Evolutionary conservation across 306 rosid genomes (phyloP).

Genomic region (Cucurbita argyrosperma): DNA sequence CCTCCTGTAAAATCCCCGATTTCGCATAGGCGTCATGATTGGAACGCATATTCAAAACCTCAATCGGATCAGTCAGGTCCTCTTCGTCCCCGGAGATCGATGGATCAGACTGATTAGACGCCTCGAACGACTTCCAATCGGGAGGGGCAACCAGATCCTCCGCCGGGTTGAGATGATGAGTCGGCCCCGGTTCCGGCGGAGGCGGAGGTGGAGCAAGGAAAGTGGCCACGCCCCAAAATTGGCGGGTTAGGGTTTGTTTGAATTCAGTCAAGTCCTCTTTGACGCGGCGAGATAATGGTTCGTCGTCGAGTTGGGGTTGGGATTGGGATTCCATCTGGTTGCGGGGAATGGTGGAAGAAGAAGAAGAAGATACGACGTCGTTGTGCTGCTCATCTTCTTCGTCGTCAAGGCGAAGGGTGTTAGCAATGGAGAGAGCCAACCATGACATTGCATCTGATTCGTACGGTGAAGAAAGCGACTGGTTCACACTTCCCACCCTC

Average conservation of each 20-base stretch:
- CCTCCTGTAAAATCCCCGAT: conserved; percentile 9
- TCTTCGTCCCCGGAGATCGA: conserved; percentile 6
- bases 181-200: conserved; percentile 17
- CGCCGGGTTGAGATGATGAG: background rate
- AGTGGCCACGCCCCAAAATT: conserved; percentile 80
- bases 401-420: conserved; percentile 55
- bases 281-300: conserved; percentile 48
- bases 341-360: conserved; percentile 10
- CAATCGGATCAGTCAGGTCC: conserved; percentile 8
- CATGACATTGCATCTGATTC: conserved; percentile 46
- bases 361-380: conserved; percentile 21
- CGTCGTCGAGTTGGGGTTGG: conserved; percentile 6
- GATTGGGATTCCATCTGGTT: conserved; percentile 6
- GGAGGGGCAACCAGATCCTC: conserved; percentile 3
- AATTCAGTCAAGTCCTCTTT: conserved; percentile 70
- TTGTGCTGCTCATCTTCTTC: conserved; percentile 22
- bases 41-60: conserved; percentile 5
- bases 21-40: conserved; percentile 10
- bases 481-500: background rate
- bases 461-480: background rate
- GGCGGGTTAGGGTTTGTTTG: conserved; percentile 70
- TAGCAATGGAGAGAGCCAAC: conserved; percentile 65
- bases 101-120: conserved; percentile 8
- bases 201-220: conserved; percentile 68
- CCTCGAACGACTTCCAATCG: conserved; percentile 12